Conservation (phyloP, 495 filamentous ascomycete genomes). For the Penicillium salamii region DNA sequence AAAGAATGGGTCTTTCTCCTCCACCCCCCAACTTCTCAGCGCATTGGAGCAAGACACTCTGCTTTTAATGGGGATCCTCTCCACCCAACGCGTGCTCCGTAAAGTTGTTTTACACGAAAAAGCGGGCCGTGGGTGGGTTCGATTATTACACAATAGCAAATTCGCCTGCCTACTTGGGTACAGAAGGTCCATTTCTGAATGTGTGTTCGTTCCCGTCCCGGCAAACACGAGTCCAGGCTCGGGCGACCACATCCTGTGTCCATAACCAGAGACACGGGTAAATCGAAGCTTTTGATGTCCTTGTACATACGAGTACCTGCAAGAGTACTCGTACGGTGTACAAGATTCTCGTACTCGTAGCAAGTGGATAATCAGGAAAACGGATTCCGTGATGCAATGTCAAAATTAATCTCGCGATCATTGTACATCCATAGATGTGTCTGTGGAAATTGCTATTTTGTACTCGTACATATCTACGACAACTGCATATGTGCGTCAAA, state of each 20-base stretch:
- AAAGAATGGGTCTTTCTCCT: constrained; percentile 19
- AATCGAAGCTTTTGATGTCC: constrained; percentile 1
- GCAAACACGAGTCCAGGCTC: constrained; percentile 9
- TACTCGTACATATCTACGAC: neutral
- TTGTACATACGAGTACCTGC: too few species aligned
- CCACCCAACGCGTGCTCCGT: constrained; percentile 12
- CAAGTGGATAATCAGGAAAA: neutral
- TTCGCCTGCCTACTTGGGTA: constrained; percentile 11
- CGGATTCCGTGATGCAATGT: neutral
- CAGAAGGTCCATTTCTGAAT: constrained; percentile 2
- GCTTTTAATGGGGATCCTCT: constrained; percentile 9
- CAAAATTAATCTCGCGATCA: neutral
- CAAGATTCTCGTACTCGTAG: too few species aligned
- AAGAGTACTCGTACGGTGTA: too few species aligned
- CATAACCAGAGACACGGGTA: constrained; percentile 4
- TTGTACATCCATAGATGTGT: too few species aligned
- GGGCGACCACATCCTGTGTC: neutral
- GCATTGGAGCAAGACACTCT: constrained; percentile 10
- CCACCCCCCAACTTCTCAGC: constrained; percentile 16
- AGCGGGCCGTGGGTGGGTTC: constrained; percentile 3
- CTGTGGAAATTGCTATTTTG: too few species aligned
- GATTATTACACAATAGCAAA: constrained; percentile 5
- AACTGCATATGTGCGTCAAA: neutral
- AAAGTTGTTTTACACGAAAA: constrained; percentile 6
- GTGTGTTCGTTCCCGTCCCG: constrained; percentile 8